Base-by-base conservation (phyloP, 2,329 filamentous ascomycete species). In the Botrytis sinoallii region DNA sequence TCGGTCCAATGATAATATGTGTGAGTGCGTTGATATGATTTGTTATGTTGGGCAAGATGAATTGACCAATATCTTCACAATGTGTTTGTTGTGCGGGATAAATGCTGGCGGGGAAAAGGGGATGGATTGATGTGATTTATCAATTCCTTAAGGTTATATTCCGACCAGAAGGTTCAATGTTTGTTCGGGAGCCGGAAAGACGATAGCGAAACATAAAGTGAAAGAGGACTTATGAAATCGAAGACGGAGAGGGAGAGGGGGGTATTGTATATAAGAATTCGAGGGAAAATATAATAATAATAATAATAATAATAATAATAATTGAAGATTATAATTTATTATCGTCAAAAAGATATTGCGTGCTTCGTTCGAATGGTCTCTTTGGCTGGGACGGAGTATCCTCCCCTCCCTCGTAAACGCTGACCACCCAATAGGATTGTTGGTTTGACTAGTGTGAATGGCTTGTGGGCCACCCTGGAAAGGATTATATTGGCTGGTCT, bases 321-420 rank as follows among this genome's bases (percentile, higher is more conserved):
- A 32, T 32, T 32, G 32, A 32, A 32, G 4, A 38, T 38, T 38
- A 38, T 42, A 29, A 18, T 40, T 10, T 32, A 40, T 55, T 40
- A 20, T 55, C 20, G 46, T 52, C 7, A 14, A 55, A 55, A n/a
- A 38, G 38, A 44, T 64, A 64, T 64, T 57, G 48, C 66, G 66
- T 69, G 66, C 66, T 69, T 59, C 66, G 12, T 69, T 65, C 40
- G 22, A 32, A 32, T 46, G 7, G 61, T 65, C 20, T 64, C 25
- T 64, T 64, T 64, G 42, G n/a, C n/a, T 32, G 38, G 6, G 18
- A 32, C n/a, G 14, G 25, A 52, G 22, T 25, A 52, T 18, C 25
- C 52, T 18, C 16, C 52, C 32, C 59, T 61, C n/a, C 65, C 65
- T 67, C 32, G 65, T 67, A 55, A 67, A 67, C 65, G 32, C 46